These are phyloP conservation scores for Talaromyces adpressus DNA, from an alignment of 495 filamentous ascomycete species.

Conservation along the genomic window DNA sequence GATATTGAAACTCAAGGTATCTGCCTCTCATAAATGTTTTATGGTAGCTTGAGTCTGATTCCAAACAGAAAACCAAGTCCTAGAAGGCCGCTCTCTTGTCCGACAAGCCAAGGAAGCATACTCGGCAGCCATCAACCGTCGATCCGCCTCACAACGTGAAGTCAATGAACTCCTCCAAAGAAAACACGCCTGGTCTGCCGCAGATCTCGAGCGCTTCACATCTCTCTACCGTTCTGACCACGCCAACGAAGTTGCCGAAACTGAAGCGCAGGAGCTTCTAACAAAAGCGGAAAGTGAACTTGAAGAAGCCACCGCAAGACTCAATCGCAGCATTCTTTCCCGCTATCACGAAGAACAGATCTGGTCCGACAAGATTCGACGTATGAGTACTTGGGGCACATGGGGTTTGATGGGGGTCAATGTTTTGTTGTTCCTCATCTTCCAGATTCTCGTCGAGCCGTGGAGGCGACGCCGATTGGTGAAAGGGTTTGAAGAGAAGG, in stretches of 20 bases:
- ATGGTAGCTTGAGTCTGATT: neutral
- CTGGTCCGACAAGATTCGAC: slow-evolving; percentile 93
- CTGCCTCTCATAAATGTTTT: too few species aligned
- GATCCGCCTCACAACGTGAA: slow-evolving; percentile 86
- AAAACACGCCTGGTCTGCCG: slow-evolving; percentile 83
- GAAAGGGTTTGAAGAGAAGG: slow-evolving; percentile 68
- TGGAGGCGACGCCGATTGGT: slow-evolving; percentile 80
- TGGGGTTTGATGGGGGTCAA: slow-evolving; percentile 98
- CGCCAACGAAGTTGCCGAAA: slow-evolving; percentile 81
- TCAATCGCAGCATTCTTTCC: slow-evolving; percentile 73
- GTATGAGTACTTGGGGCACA: slow-evolving; percentile 96
- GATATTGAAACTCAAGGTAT: slow-evolving; percentile 64
- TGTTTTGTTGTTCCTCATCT: slow-evolving; percentile 76
- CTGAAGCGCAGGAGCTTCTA: slow-evolving; percentile 62
- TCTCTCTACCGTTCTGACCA: slow-evolving; percentile 87
- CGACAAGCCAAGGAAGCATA: slow-evolving; percentile 67
- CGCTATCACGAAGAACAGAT: slow-evolving; percentile 99
- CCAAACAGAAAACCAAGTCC: slow-evolving; percentile 53
- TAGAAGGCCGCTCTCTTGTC: slow-evolving; percentile 55
- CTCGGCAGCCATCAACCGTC: slow-evolving; percentile 66
- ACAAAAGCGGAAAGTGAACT: slow-evolving; percentile 68
- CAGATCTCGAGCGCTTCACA: slow-evolving; percentile 92
- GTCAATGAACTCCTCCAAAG: slow-evolving; percentile 89
- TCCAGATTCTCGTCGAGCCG: slow-evolving; percentile 91
- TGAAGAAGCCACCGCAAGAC: slow-evolving; percentile 62